phyloP scores from a whole-genome alignment of 768 basidiomycete species.

The Astraeus odoratus region DNA sequence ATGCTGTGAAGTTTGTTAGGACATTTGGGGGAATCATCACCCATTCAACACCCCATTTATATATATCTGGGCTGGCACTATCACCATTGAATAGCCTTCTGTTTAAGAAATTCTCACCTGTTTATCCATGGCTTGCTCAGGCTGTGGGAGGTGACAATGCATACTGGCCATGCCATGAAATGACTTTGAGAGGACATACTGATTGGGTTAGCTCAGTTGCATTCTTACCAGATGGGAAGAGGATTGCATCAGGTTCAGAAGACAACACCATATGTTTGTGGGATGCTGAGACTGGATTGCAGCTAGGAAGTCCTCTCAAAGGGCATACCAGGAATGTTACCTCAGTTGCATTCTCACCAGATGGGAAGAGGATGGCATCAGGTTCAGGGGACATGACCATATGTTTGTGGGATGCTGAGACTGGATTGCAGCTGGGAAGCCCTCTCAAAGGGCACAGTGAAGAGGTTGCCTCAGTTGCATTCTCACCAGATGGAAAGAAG shows the following conservation, averaged over 20 bases:
- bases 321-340: constrained; percentile 2
- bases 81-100: not conserved
- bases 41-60: not conserved
- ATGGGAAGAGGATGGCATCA: constrained; percentile 2
- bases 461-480: no score
- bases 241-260: constrained; percentile 1
- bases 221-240: constrained; percentile 6
- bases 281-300: constrained; percentile 5
- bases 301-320: not conserved
- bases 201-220: not conserved
- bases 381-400: constrained; percentile 1
- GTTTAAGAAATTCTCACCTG: not conserved
- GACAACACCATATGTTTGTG: constrained; percentile 6
- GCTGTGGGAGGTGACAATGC: not conserved
- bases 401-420: not conserved
- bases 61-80: not conserved
- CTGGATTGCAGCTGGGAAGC: not conserved
- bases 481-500: no score
- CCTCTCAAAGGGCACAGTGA: not conserved
- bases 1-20: not conserved
- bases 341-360: not conserved
- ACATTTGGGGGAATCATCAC: not conserved
- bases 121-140: not conserved
- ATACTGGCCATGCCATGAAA: not conserved
- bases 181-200: not conserved